phyloP scores from a whole-genome alignment of 495 filamentous ascomycete species.

The Podospora tetraspora region DNA sequence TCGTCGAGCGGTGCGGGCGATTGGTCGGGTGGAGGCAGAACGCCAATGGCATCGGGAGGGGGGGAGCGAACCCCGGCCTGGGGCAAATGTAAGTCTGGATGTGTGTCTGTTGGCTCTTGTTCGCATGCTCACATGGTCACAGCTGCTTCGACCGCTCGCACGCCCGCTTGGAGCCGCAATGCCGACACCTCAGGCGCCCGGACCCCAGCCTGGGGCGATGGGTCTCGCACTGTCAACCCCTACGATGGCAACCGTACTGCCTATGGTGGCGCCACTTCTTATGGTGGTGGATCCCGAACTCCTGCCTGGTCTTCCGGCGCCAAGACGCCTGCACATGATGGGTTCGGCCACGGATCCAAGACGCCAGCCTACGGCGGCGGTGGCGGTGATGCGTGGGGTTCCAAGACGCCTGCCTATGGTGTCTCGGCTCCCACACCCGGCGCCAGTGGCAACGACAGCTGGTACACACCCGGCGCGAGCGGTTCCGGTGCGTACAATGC shows the following conservation, averaged over 20 bases:
- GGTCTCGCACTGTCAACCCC: conserved; percentile 67
- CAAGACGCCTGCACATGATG: conserved; percentile 58
- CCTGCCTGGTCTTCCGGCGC: conserved; percentile 50
- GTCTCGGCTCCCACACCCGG: conserved; percentile 52
- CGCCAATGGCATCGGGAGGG: conserved; percentile 55
- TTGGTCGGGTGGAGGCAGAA: conserved; percentile 56
- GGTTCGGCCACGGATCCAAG: conserved; percentile 64
- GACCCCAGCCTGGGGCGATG: conserved; percentile 77
- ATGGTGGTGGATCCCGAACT: conserved; percentile 49
- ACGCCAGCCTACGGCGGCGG: conserved; percentile 60
- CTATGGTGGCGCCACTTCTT: conserved; percentile 55
- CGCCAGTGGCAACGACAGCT: conserved; percentile 43
- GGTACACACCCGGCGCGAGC: conserved; percentile 50
- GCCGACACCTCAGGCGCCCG: conserved; percentile 50
- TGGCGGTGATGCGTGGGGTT: conserved; percentile 65
- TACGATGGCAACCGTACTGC: conserved; percentile 77
- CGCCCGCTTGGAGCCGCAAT: conserved; percentile 61
- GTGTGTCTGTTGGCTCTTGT: conserved; percentile 17
- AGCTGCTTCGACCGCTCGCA: conserved; percentile 45
- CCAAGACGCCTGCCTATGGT: conserved; percentile 70
- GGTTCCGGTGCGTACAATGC: conserved; percentile 66
- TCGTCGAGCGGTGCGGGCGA: conserved; percentile 36
- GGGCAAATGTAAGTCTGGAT: conserved; percentile 54
- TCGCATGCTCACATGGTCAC: conserved; percentile 24
- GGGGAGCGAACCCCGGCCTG: conserved; percentile 67